Evolutionary conservation across 768 basidiomycete species (phyloP), one percentile per base, ranked within the genome.

Genomic region (Auricularia sp.): DNA sequence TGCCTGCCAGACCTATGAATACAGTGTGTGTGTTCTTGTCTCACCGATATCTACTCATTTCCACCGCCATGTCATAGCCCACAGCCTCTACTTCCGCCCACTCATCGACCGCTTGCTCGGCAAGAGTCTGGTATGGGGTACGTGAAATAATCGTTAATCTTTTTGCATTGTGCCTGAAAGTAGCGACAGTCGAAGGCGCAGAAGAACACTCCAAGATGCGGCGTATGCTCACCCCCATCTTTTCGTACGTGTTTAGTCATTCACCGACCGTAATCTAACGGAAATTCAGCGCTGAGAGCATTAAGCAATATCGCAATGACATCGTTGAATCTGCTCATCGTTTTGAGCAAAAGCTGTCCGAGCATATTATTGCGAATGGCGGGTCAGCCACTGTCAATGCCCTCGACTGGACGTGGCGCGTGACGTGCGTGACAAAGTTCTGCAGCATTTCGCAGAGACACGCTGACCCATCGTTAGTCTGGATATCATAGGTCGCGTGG

Each of bases 81-180:
- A 35, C 70, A 68, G 67, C 56, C 44, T 71, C 1, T 73, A 74
- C 1, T 74, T 76, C 65, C 70, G 74, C 1, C 76, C 77, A 1
- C 71, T 73, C 4, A 71, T 77, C 54, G 70, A 68, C 24, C 74
- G 74, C n/a, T 56, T 78, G 3, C 61, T 78, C 1, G 77, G 77
- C 5, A 69, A 68, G 24, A 75, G 75, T 7, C 62, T 78, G 21
- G 73, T 74, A 8, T 79, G 77, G 76, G 75, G 56, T 59, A 59
- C 24, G 56, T 33, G 6, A 29, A 24, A 34, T 24, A n/a, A n/a
- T 10, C 34, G 16, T 59, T 54, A 29, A 59, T 6, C 34, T 35
- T 33, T 21, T 6, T 7, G 16, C 6, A 10, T 59, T 10, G 16
- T 3, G 24, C 11, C 24, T 21, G 14, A 51, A 29, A 6, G 10